Conservation (phyloP, 2,329 filamentous ascomycete genomes). For the Fusarium austroafricanum region DNA sequence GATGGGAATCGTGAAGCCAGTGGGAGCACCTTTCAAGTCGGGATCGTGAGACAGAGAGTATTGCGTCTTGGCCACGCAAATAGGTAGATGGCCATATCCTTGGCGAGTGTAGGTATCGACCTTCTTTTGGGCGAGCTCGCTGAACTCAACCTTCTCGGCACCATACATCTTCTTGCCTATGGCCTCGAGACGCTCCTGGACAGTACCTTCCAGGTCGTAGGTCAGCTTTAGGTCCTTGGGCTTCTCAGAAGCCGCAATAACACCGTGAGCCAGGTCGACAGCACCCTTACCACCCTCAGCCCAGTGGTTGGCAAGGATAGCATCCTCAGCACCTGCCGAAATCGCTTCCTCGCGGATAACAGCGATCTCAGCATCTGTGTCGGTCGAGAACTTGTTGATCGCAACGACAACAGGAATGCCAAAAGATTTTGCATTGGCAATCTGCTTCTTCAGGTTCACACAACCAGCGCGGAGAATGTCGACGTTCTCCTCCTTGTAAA, state of each 20-base stretch:
- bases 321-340: conserved; percentile 91
- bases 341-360: conserved; percentile 92
- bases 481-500: conserved; percentile 94
- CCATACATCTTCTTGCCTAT: conserved; percentile 97
- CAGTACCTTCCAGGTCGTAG: conserved; percentile 80
- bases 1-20: conserved; percentile 94
- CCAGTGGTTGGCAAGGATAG: conserved; percentile 96
- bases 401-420: conserved; percentile 95
- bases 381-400: conserved; percentile 95
- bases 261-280: conserved; percentile 85
- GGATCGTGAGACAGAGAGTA: conserved; percentile 96
- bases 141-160: conserved; percentile 89
- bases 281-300: conserved; percentile 93
- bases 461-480: conserved; percentile 91
- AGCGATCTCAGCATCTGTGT: conserved; percentile 91
- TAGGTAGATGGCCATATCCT: conserved; percentile 91
- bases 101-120: conserved; percentile 94
- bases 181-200: conserved; percentile 89
- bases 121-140: conserved; percentile 94
- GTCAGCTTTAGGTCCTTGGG: conserved; percentile 89
- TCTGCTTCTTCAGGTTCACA: conserved; percentile 95
- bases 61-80: conserved; percentile 98
- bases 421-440: conserved; percentile 87
- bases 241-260: conserved; percentile 84
- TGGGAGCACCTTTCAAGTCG: conserved; percentile 92